A percentile compares a stretch with the other conserved stretches of the same genome.
phyloP scores from a whole-genome alignment of 2,329 filamentous ascomycete species.

The Coniochaeta ligniaria region DNA sequence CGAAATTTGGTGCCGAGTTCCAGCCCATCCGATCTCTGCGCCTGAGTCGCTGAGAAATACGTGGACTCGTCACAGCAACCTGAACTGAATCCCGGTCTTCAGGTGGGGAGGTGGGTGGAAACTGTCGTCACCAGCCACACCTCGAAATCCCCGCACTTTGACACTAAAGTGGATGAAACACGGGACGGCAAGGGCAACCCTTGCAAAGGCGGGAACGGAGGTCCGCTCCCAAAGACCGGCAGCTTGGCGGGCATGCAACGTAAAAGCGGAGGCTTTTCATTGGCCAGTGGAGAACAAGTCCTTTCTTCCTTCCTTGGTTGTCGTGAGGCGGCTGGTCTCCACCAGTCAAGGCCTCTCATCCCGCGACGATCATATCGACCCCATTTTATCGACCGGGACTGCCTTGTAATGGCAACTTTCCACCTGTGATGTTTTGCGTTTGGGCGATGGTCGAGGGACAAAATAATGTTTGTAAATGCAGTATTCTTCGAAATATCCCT shows the following conservation, averaged over 20 bases:
- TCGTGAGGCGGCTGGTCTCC: neutral
- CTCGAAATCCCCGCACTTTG: neutral
- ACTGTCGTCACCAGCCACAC: neutral
- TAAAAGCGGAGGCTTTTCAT: neutral
- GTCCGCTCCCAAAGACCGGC: neutral
- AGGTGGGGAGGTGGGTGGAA: too few species aligned
- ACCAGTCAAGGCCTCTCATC: neutral
- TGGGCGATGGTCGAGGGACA: neutral
- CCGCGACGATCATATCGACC: neutral
- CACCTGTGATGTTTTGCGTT: too few species aligned
- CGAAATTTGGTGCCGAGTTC: too few species aligned
- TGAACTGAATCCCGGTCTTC: too few species aligned
- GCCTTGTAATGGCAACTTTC: too few species aligned
- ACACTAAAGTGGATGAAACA: neutral
- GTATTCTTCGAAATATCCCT: too few species aligned
- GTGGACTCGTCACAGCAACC: too few species aligned
- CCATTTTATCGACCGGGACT: neutral
- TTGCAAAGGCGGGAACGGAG: neutral
- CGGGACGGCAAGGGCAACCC: neutral
- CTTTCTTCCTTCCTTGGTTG: neutral
- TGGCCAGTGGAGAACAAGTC: neutral
- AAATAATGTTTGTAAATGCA: too few species aligned
- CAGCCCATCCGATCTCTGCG: too few species aligned
- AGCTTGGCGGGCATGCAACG: neutral
- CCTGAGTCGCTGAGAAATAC: neutral